Conservation (phyloP, 140 eudicot genomes). For the Ambrosia hybrid region DNA sequence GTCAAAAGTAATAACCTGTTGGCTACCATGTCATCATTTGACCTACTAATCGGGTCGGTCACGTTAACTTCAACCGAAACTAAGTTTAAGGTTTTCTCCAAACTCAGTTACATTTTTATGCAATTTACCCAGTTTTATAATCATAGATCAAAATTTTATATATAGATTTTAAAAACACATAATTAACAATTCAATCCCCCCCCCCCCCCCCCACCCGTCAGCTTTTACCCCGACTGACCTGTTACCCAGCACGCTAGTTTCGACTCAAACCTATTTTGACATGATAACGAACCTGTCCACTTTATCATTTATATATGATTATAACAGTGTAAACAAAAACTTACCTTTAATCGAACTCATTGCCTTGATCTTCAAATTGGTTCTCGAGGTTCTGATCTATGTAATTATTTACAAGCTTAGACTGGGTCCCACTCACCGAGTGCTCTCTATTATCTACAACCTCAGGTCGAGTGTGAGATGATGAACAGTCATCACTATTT, state of each 20-base stretch:
- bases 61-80: too few relatives aligned
- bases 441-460: conserved; percentile 66
- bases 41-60: too few relatives aligned
- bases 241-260: neutral
- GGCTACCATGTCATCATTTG: neutral
- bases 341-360: conserved; percentile 56
- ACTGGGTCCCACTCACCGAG: conserved; percentile 41
- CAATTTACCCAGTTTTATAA: too few relatives aligned
- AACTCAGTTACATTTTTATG: too few relatives aligned
- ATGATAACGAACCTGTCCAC: neutral
- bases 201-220: neutral
- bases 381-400: conserved; percentile 47
- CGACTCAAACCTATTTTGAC: neutral
- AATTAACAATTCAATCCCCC: too few relatives aligned
- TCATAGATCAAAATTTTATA: too few relatives aligned
- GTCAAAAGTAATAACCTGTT: neutral
- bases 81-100: too few relatives aligned
- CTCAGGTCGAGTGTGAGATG: conserved; percentile 42
- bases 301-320: neutral
- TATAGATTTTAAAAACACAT: too few relatives aligned
- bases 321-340: neutral
- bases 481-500: conserved; percentile 54
- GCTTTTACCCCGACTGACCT: neutral
- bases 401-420: conserved; percentile 66
- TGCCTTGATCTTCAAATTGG: conserved; percentile 51